Conservation (phyloP, 768 basidiomycete species). For the Baorangia bicolor region DNA sequence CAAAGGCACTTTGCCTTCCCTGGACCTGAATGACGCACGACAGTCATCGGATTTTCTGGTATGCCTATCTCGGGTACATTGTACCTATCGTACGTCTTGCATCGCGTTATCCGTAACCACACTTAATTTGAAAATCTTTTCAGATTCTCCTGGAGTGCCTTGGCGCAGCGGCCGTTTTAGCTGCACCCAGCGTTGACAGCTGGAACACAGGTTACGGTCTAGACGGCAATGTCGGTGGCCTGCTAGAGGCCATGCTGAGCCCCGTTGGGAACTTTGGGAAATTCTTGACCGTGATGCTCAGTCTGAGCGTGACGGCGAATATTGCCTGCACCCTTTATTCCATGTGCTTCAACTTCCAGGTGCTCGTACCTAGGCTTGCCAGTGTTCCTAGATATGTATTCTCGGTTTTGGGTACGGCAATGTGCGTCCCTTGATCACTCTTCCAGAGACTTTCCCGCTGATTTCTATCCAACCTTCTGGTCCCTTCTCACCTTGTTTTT, state of each 20-base stretch:
- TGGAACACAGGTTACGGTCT: slow-evolving; percentile 56
- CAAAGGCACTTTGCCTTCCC: too few species aligned
- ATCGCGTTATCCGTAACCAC: slow-evolving; percentile 6
- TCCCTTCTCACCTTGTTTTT: not conserved
- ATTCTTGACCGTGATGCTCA: slow-evolving; percentile 68
- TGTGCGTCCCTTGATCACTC: slow-evolving; percentile 44
- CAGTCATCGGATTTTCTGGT: slow-evolving; percentile 62
- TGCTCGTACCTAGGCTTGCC: slow-evolving; percentile 57
- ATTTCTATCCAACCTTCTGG: not conserved
- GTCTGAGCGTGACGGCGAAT: slow-evolving; percentile 77
- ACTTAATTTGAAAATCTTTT: not conserved
- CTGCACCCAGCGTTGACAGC: slow-evolving; percentile 51
- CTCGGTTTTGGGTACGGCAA: slow-evolving; percentile 60
- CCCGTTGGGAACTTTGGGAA: slow-evolving; percentile 69
- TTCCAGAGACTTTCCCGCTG: not conserved
- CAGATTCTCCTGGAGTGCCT: slow-evolving; percentile 49
- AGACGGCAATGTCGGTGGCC: slow-evolving; percentile 60
- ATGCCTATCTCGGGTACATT: slow-evolving; percentile 64
- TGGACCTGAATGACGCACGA: slow-evolving; percentile 6
- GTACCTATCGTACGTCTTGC: slow-evolving; percentile 51
- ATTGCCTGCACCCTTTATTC: slow-evolving; percentile 84
- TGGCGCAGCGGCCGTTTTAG: slow-evolving; percentile 65
- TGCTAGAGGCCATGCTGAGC: slow-evolving; percentile 58
- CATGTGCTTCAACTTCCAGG: slow-evolving; percentile 70
- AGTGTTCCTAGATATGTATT: slow-evolving; percentile 70